phyloP scores from a whole-genome alignment of 1,139 yeast genomes.

The Keqinozyma sinolaborantium region DNA sequence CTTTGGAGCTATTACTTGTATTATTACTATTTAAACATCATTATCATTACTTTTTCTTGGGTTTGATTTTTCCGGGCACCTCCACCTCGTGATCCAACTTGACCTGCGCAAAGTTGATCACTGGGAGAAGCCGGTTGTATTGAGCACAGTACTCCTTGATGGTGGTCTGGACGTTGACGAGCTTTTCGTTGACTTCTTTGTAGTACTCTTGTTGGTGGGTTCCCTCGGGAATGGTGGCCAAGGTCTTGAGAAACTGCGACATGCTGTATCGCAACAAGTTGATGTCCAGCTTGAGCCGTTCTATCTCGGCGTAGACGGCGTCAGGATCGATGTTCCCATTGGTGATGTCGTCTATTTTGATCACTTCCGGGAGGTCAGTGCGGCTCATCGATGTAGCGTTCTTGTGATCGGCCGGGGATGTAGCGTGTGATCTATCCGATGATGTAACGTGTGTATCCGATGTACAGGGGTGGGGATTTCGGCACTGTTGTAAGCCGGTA shows the following conservation, averaged over 20 bases:
- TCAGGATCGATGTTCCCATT: conserved; percentile 41
- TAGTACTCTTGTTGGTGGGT: conserved; percentile 39
- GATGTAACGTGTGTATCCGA: too few relatives aligned
- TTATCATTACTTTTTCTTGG: conserved; percentile 2
- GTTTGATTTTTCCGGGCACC: too few relatives aligned
- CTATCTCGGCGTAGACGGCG: conserved; percentile 36
- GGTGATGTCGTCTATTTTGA: conserved; percentile 45
- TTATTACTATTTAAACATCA: neutral
- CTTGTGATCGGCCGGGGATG: neutral
- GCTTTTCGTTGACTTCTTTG: conserved; percentile 21
- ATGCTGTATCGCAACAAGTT: conserved; percentile 43
- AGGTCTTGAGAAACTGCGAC: conserved; percentile 35
- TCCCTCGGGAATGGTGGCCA: conserved; percentile 35
- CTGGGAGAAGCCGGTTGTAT: conserved; percentile 45
- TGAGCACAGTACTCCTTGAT: conserved; percentile 42
- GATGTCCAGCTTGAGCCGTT: conserved; percentile 40
- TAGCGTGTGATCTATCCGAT: conserved; percentile 1
- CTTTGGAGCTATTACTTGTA: neutral
- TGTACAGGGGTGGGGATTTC: too few relatives aligned
- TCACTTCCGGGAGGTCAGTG: conserved; percentile 30
- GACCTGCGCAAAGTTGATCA: conserved; percentile 49
- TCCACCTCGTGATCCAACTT: conserved; percentile 48
- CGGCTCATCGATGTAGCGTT: neutral
- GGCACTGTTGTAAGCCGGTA: too few relatives aligned
- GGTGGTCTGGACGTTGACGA: conserved; percentile 33